Percentiles rank a stretch among this genome's conserved stretches.
phyloP scores from a whole-genome alignment of 2,329 filamentous ascomycete genomes.

The Penicillium sp. region DNA sequence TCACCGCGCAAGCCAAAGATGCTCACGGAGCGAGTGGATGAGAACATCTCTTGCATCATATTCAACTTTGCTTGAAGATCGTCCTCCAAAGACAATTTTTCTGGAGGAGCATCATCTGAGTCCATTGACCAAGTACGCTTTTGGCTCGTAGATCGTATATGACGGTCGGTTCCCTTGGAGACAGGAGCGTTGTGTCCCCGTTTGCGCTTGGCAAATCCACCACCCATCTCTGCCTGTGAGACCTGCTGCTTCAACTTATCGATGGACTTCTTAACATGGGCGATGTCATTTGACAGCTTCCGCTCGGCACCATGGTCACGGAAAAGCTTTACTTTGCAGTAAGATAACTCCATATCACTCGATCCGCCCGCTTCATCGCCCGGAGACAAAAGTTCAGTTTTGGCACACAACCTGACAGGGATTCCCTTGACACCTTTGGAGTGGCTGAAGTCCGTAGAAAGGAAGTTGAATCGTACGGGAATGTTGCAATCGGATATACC shows the following conservation, averaged over 20 bases:
- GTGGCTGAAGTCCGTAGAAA: slow-evolving; percentile 97
- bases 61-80: slow-evolving; percentile 47
- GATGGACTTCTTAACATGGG: slow-evolving; percentile 93
- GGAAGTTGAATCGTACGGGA: slow-evolving; percentile 93
- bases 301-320: slow-evolving; percentile 92
- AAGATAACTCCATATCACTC: slow-evolving; percentile 71
- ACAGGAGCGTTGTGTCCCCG: slow-evolving; percentile 54
- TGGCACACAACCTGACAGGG: slow-evolving; percentile 86
- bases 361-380: slow-evolving; percentile 43
- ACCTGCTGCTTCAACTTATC: slow-evolving; percentile 96
- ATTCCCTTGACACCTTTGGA: slow-evolving; percentile 99
- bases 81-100: slow-evolving; percentile 43
- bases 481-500: slow-evolving; percentile 75
- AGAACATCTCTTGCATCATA: slow-evolving; percentile 49
- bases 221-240: slow-evolving; percentile 65
- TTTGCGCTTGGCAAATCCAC: slow-evolving; percentile 62
- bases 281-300: slow-evolving; percentile 90
- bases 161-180: slow-evolving; percentile 53
- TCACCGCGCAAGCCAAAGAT: slow-evolving; percentile 46
- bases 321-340: slow-evolving; percentile 96
- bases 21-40: slow-evolving; percentile 45
- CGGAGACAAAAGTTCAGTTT: slow-evolving; percentile 68
- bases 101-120: slow-evolving; percentile 56
- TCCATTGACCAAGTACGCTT: slow-evolving; percentile 95
- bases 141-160: slow-evolving; percentile 84